phyloP scores from a whole-genome alignment of 257 asterid genomes.

The Phtheirospermum japonicum region DNA sequence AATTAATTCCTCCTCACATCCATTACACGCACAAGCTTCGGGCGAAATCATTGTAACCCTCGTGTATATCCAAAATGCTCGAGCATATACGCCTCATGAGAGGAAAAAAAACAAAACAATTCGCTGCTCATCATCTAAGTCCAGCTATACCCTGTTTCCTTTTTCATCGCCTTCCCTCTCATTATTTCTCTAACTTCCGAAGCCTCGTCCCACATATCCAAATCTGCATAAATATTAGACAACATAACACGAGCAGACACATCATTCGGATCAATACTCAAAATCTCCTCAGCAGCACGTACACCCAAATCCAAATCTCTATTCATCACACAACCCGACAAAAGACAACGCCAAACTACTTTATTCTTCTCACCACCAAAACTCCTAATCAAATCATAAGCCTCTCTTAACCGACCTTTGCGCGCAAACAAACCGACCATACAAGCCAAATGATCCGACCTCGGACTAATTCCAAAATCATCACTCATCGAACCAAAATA shows the following conservation, averaged over 20 bases:
- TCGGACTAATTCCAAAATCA: slow-evolving; percentile 48
- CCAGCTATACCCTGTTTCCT: slow-evolving; percentile 81
- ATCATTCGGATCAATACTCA: slow-evolving; percentile 68
- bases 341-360: slow-evolving; percentile 79
- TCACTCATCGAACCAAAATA: slow-evolving; percentile 54
- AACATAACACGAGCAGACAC: slow-evolving; percentile 58
- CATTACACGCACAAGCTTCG: too few relatives aligned
- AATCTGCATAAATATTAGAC: slow-evolving; percentile 65
- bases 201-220: slow-evolving; percentile 69
- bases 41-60: too few relatives aligned
- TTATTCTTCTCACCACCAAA: slow-evolving; percentile 42
- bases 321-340: slow-evolving; percentile 60
- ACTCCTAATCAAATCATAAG: slow-evolving; percentile 46
- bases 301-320: slow-evolving; percentile 50
- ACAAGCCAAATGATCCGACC: slow-evolving; percentile 69
- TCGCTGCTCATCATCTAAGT: too few relatives aligned
- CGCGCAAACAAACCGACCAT: slow-evolving; percentile 66
- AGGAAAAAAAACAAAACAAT: too few relatives aligned
- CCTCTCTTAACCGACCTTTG: slow-evolving; percentile 53
- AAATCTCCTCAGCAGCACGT: slow-evolving; percentile 62
- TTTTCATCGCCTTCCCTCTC: slow-evolving; percentile 56
- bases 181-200: slow-evolving; percentile 54
- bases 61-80: too few relatives aligned
- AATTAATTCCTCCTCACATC: too few relatives aligned
- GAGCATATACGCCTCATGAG: too few relatives aligned